Evolutionary conservation across 2,329 filamentous ascomycete species (phyloP).

Genomic region (Apiospora koreana): DNA sequence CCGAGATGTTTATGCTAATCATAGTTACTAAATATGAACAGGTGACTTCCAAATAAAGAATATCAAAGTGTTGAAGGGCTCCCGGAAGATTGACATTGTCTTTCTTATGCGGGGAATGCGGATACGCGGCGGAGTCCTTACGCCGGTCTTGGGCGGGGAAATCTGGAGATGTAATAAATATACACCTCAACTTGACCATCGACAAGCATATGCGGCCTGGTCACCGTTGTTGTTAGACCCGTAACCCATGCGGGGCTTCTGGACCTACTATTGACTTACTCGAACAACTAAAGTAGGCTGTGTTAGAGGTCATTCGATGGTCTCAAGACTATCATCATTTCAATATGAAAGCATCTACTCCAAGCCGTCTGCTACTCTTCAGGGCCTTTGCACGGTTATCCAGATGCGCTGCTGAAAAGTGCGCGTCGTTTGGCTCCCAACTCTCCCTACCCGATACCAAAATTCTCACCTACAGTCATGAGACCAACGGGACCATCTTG

Average conservation of each 20-base stretch:
- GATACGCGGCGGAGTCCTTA: background rate
- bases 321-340: background rate
- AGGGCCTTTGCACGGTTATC: background rate
- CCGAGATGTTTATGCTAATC: background rate
- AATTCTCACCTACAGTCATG: constrained; percentile 11
- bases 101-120: background rate
- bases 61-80: background rate
- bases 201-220: background rate
- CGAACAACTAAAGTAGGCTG: too few relatives aligned
- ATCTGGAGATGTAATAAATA: background rate
- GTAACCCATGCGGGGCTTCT: too few relatives aligned
- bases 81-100: background rate
- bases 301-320: background rate
- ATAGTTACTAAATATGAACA: background rate
- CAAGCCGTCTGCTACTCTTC: background rate
- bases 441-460: constrained; percentile 13
- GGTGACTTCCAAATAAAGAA: background rate
- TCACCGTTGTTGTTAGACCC: background rate
- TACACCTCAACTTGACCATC: background rate
- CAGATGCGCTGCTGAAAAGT: background rate
- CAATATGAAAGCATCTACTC: background rate
- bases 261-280: too few relatives aligned
- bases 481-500: constrained; percentile 12
- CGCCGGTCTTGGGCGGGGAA: background rate
- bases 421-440: background rate